Percentiles rank a stretch among this genome's conserved stretches.
Evolutionary conservation across 306 rosid species (phyloP).

Genomic region (Cercis canadensis): DNA sequence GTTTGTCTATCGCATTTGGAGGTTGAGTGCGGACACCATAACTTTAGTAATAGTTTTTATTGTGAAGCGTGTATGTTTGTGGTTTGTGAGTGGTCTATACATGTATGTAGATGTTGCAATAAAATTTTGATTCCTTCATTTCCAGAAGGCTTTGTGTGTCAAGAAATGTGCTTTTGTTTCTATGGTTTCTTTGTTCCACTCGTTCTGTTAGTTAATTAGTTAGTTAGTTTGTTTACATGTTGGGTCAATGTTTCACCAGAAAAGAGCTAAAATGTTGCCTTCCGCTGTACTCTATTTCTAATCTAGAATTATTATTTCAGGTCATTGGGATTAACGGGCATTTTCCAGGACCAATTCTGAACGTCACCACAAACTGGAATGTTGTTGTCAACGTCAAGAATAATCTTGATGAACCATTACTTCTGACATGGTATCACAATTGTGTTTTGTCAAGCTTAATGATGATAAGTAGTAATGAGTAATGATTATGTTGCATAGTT

Average conservation of each 20-base stretch:
- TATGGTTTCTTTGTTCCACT: conserved; percentile 6
- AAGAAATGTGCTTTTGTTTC: conserved; percentile 1
- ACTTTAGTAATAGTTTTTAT: neutral
- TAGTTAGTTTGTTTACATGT: conserved; percentile 1
- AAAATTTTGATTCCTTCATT: too few relatives aligned
- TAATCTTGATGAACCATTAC: conserved; percentile 87
- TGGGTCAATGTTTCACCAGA: conserved; percentile 3
- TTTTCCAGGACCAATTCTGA: conserved; percentile 84
- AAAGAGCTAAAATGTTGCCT: neutral
- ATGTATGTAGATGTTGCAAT: too few relatives aligned
- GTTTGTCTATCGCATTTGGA: neutral
- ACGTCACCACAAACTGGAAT: conserved; percentile 94
- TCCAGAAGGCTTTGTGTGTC: neutral
- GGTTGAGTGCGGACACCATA: neutral
- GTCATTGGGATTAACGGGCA: conserved; percentile 80
- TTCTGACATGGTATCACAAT: conserved; percentile 75
- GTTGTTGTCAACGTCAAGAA: conserved; percentile 87
- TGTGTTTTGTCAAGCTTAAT: conserved; percentile 25
- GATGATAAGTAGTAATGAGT: conserved; percentile 21
- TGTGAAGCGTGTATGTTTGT: too few relatives aligned
- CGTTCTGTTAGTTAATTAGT: too few relatives aligned
- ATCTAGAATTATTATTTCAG: conserved; percentile 49
- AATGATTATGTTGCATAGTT: conserved; percentile 46
- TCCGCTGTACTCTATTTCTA: conserved; percentile 14
- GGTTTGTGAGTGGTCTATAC: too few relatives aligned